Conservation (phyloP, 2,329 filamentous ascomycete species). For the Helicocarpus griseus region DNA sequence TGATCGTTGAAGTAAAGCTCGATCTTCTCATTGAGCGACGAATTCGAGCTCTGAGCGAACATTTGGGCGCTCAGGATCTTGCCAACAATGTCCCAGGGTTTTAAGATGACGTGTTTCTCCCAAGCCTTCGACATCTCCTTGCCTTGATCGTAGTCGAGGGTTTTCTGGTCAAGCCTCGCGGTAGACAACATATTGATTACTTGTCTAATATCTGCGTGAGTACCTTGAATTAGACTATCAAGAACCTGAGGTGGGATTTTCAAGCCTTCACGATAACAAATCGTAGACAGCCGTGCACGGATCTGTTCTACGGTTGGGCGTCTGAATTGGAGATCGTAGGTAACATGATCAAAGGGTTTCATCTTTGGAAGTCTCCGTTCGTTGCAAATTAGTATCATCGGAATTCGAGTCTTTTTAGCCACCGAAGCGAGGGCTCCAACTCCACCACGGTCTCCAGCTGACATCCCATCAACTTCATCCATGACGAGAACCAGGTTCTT, state of each 20-base stretch:
- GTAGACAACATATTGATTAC: conserved; percentile 98
- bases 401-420: conserved; percentile 89
- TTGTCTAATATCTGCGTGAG: conserved; percentile 89
- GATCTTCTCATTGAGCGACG: conserved; percentile 92
- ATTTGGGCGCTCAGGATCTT: conserved; percentile 84
- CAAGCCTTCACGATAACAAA: conserved; percentile 82
- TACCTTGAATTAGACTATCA: conserved; percentile 90
- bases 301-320: conserved; percentile 87
- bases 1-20: conserved; percentile 99
- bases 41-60: conserved; percentile 72
- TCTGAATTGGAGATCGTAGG: conserved; percentile 77
- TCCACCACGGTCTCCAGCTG: conserved; percentile 87
- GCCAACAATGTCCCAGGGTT: conserved; percentile 94
- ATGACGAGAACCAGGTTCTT: conserved; percentile 95
- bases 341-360: conserved; percentile 88
- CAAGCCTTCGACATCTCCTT: conserved; percentile 95
- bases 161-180: conserved; percentile 73
- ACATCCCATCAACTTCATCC: conserved; percentile 99
- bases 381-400: conserved; percentile 96
- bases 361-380: conserved; percentile 89
- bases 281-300: conserved; percentile 84
- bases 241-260: conserved; percentile 76
- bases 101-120: conserved; percentile 95
- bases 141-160: conserved; percentile 73
- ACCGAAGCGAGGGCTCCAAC: conserved; percentile 89